Percentiles rank a stretch among this genome's conserved stretches.
phyloP scores from a whole-genome alignment of 73 alveolate genomes.

The Paramecium octaurelia region DNA sequence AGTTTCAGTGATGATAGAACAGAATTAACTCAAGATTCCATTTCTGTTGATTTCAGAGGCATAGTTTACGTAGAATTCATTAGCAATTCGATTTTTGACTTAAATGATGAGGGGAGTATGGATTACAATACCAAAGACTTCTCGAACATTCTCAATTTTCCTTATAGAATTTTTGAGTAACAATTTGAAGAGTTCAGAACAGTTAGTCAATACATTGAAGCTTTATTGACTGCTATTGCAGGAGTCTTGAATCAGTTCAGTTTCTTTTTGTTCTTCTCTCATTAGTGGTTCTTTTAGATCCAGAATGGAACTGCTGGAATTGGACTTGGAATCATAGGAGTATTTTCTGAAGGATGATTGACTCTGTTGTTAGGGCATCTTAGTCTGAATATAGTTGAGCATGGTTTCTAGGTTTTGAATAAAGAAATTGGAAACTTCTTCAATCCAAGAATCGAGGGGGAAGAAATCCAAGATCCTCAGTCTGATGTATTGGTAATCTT shows the following conservation, averaged over 20 bases:
- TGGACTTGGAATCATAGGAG: not conserved
- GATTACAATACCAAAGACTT: not conserved
- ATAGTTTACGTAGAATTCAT: not conserved
- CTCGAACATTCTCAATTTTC: not conserved
- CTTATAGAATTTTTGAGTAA: not conserved
- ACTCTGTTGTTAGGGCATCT: not conserved
- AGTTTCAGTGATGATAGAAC: constrained; percentile 23
- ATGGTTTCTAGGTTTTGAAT: not conserved
- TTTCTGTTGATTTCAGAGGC: not conserved
- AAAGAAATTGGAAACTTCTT: not conserved
- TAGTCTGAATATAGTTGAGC: not conserved
- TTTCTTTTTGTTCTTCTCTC: not conserved
- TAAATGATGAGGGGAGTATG: not conserved
- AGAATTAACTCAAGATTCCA: not conserved
- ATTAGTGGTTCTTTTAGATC: not conserved
- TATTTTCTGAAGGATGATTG: not conserved
- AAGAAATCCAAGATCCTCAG: not conserved
- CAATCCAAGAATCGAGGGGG: constrained; percentile 30
- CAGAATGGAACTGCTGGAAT: not conserved
- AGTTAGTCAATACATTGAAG: not conserved
- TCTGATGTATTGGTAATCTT: not conserved
- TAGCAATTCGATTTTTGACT: not conserved
- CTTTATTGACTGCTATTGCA: not conserved
- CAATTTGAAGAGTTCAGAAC: not conserved
- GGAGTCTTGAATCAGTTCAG: not conserved